Evolutionary conservation across 2,329 filamentous ascomycete species (phyloP).

Genomic region (Calonectria pseudoreteaudii): DNA sequence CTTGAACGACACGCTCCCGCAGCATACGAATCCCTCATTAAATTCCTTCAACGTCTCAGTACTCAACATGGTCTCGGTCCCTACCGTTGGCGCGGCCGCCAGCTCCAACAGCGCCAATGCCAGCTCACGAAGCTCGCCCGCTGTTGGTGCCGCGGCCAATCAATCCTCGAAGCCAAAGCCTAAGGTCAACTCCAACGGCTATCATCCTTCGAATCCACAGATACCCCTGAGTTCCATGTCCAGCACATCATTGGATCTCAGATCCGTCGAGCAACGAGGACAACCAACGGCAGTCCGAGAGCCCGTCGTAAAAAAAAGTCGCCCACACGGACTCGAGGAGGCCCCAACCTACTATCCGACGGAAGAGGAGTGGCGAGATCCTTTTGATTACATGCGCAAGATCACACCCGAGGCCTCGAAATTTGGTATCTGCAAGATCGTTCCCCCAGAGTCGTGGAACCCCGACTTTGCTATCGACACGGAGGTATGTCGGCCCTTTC

Average conservation of each 20-base stretch:
- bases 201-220: conserved; percentile 63
- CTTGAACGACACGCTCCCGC: conserved; percentile 23
- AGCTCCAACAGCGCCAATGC: conserved; percentile 58
- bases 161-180: conserved; percentile 61
- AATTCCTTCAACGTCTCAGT: conserved; percentile 16
- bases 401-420: conserved; percentile 87
- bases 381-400: conserved; percentile 92
- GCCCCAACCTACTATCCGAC: conserved; percentile 92
- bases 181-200: conserved; percentile 66
- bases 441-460: conserved; percentile 94
- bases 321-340: conserved; percentile 87
- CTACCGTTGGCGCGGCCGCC: conserved; percentile 51
- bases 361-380: conserved; percentile 94
- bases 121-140: conserved; percentile 65
- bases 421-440: conserved; percentile 95
- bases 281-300: conserved; percentile 83
- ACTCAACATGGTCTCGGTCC: conserved; percentile 54
- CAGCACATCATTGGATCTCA: conserved; percentile 79
- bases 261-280: conserved; percentile 91
- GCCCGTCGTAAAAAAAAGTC: conserved; percentile 78
- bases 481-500: conserved; percentile 69
- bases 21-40: conserved; percentile 17
- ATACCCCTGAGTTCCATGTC: conserved; percentile 67
- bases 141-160: conserved; percentile 51
- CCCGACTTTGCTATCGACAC: conserved; percentile 97